phyloP scores from a whole-genome alignment of 306 rosid species.

The Begonia fuchsioides region DNA sequence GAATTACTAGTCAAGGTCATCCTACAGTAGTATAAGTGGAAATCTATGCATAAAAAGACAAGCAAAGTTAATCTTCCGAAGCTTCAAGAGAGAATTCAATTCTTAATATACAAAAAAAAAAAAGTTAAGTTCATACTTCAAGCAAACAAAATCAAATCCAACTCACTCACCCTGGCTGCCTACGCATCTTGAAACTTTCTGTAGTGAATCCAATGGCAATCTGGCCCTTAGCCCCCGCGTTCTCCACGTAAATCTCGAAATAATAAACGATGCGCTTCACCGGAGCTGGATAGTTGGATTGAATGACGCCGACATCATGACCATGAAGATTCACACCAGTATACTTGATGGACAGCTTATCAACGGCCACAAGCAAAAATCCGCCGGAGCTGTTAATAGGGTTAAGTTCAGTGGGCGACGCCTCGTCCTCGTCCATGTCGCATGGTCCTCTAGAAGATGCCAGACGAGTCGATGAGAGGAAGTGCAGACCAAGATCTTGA shows the following conservation, averaged over 20 bases:
- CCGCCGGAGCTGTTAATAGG: conserved; percentile 93
- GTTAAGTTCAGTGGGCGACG: conserved; percentile 71
- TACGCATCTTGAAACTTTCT: conserved; percentile 78
- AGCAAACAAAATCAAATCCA: conserved; percentile 1
- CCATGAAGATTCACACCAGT: conserved; percentile 62
- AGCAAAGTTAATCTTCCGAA: too few species aligned
- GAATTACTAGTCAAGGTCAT: neutral
- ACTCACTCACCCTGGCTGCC: conserved; percentile 74
- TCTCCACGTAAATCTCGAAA: conserved; percentile 80
- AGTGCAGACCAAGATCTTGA: conserved; percentile 50
- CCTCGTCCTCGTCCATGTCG: conserved; percentile 51
- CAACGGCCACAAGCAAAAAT: conserved; percentile 57
- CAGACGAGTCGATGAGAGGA: conserved; percentile 41
- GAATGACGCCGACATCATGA: conserved; percentile 90
- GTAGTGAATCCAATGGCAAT: conserved; percentile 84
- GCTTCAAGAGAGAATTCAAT: too few species aligned
- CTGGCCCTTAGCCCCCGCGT: conserved; percentile 83
- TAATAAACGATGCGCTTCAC: conserved; percentile 65
- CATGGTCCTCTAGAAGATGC: conserved; percentile 20
- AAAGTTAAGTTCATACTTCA: conserved; percentile 1
- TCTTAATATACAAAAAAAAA: too few species aligned
- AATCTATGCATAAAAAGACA: too few species aligned
- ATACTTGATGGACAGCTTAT: conserved; percentile 79
- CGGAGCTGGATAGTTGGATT: conserved; percentile 73
- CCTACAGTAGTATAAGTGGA: too few species aligned